These are phyloP conservation scores for Chionographis japonica DNA, from an alignment of 106 monocot genomes.

Conservation along the genomic window DNA sequence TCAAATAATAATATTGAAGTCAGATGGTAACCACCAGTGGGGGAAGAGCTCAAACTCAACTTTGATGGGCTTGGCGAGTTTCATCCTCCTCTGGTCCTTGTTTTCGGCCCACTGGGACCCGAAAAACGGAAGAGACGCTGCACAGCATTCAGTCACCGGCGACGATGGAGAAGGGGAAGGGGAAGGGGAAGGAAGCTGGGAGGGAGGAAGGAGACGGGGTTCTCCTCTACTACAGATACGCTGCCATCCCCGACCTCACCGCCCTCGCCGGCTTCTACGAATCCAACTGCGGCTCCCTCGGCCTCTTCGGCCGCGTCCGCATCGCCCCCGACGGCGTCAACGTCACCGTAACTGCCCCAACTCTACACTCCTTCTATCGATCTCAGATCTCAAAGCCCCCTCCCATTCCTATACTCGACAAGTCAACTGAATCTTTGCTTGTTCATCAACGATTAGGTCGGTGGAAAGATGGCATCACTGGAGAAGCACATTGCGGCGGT, in stretches of 20 bases:
- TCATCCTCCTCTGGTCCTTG: too few relatives aligned
- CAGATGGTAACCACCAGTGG: too few relatives aligned
- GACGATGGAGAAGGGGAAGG: too few relatives aligned
- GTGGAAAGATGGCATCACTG: conserved; percentile 72
- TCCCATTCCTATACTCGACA: not conserved
- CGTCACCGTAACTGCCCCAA: conserved; percentile 53
- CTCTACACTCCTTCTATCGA: not conserved
- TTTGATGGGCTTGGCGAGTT: too few relatives aligned
- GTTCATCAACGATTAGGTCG: conserved; percentile 39
- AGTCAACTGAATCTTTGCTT: not conserved
- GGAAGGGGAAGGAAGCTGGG: too few relatives aligned
- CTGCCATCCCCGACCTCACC: conserved; percentile 40
- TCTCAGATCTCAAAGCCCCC: too few relatives aligned
- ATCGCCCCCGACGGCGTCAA: conserved; percentile 90
- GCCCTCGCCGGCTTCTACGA: conserved; percentile 56
- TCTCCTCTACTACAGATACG: conserved; percentile 94
- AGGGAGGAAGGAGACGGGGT: conserved; percentile 27
- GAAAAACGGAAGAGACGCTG: too few relatives aligned
- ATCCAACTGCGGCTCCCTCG: conserved; percentile 60
- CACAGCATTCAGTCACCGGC: too few relatives aligned
- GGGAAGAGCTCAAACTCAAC: too few relatives aligned
- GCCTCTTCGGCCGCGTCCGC: conserved; percentile 85
- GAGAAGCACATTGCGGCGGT: conserved; percentile 73
- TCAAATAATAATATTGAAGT: too few relatives aligned
- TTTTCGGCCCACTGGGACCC: too few relatives aligned